Evolutionary conservation across 106 monocot species (phyloP).

Genomic region (Dioscorea zingiberensis): DNA sequence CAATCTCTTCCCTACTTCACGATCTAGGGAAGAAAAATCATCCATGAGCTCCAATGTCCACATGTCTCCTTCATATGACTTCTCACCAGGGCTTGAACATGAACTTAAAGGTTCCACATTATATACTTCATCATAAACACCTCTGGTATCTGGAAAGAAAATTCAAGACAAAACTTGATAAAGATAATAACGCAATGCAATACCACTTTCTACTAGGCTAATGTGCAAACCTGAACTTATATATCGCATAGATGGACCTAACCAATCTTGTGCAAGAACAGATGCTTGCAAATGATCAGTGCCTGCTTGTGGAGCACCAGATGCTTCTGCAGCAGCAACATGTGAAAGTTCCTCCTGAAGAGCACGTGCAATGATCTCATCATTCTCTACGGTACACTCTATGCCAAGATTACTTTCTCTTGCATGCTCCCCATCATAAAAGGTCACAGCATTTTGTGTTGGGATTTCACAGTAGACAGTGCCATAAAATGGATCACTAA

Average conservation of each 20-base stretch:
- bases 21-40: conserved; percentile 61
- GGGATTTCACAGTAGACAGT: conserved; percentile 14
- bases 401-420: conserved; percentile 13
- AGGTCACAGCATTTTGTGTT: conserved; percentile 13
- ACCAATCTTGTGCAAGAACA: conserved; percentile 61
- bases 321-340: conserved; percentile 54
- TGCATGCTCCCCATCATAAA: conserved; percentile 14
- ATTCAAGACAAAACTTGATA: background rate
- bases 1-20: conserved; percentile 85
- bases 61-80: conserved; percentile 23
- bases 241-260: conserved; percentile 17
- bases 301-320: conserved; percentile 29
- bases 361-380: conserved; percentile 70
- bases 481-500: conserved; percentile 26
- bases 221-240: conserved; percentile 26
- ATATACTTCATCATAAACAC: conserved; percentile 7
- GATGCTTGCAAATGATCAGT: conserved; percentile 46
- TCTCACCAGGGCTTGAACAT: conserved; percentile 52
- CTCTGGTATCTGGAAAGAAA: conserved; percentile 5
- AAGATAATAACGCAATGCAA: background rate
- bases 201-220: background rate
- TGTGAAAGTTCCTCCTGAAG: conserved; percentile 72
- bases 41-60: conserved; percentile 47
- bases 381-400: conserved; percentile 49
- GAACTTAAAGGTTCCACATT: conserved; percentile 28